A percentile compares a stretch with the other conserved stretches of the same genome.
Evolutionary conservation across 345 rosid species (phyloP).

Genomic region (Euclidium syriacum): DNA sequence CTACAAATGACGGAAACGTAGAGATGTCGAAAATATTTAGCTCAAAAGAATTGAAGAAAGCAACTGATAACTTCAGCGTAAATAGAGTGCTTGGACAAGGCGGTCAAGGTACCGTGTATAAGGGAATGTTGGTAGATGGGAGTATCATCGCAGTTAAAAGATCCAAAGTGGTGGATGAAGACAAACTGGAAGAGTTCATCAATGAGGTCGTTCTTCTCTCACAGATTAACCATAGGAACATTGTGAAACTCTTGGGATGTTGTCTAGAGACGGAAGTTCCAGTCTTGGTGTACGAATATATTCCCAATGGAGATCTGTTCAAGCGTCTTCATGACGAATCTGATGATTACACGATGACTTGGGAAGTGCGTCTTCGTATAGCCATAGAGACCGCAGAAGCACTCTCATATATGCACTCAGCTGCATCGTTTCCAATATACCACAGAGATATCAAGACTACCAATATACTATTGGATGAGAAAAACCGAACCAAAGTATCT

Average conservation of each 20-base stretch:
- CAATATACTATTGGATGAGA: slow-evolving; percentile 17
- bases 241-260: slow-evolving; percentile 27
- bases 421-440: slow-evolving; percentile 20
- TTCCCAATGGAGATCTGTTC: slow-evolving; percentile 24
- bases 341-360: background rate
- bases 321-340: slow-evolving; percentile 7
- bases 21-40: slow-evolving; percentile 13
- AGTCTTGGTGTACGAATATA: slow-evolving; percentile 17
- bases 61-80: slow-evolving; percentile 12
- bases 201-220: slow-evolving; percentile 18
- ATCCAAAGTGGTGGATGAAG: slow-evolving; percentile 17
- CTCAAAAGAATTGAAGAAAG: slow-evolving; percentile 15
- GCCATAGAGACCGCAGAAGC: slow-evolving; percentile 6
- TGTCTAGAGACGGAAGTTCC: slow-evolving; percentile 26
- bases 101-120: slow-evolving; percentile 28
- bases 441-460: slow-evolving; percentile 27
- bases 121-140: slow-evolving; percentile 19
- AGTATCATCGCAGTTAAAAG: slow-evolving; percentile 16
- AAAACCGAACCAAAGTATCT: slow-evolving; percentile 9
- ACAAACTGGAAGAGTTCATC: slow-evolving; percentile 13
- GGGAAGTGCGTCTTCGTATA: slow-evolving; percentile 27
- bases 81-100: slow-evolving; percentile 24
- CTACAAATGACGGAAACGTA: background rate
- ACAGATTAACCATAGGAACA: slow-evolving; percentile 21
- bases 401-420: slow-evolving; percentile 20